Evolutionary conservation across 2,329 filamentous ascomycete genomes (phyloP).

Genomic region (Rutstroemia sp.): DNA sequence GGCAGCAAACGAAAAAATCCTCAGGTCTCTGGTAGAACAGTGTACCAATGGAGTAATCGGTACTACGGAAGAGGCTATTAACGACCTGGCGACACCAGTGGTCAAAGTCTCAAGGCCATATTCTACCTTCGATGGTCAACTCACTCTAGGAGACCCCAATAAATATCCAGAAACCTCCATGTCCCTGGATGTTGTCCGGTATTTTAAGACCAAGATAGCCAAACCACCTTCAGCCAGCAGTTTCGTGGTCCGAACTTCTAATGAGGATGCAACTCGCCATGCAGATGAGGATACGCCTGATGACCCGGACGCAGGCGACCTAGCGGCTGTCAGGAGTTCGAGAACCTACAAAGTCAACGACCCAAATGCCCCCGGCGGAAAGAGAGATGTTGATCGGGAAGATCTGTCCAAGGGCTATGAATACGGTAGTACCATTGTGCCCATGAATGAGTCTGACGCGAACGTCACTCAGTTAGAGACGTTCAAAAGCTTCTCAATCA

Average conservation of each 20-base stretch:
- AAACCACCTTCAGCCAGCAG: conserved; percentile 68
- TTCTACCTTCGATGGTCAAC: conserved; percentile 68
- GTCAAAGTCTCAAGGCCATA: conserved; percentile 71
- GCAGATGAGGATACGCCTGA: conserved; percentile 37
- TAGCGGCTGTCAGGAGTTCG: conserved; percentile 68
- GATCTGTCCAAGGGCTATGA: conserved; percentile 88
- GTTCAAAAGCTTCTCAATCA: conserved; percentile 63
- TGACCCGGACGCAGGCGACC: conserved; percentile 32
- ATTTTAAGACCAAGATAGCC: conserved; percentile 76
- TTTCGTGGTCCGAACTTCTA: conserved; percentile 49
- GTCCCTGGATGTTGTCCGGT: conserved; percentile 81
- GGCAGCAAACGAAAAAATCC: conserved; percentile 62
- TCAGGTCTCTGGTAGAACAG: conserved; percentile 57
- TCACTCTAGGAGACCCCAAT: conserved; percentile 73
- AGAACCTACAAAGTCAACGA: conserved; percentile 78
- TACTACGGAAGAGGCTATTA: conserved; percentile 80
- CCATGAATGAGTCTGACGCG: conserved; percentile 78
- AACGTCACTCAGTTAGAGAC: conserved; percentile 87
- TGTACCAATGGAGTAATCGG: conserved; percentile 66
- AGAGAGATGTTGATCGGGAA: conserved; percentile 73
- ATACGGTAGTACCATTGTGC: conserved; percentile 86
- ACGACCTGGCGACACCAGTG: conserved; percentile 68
- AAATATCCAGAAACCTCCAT: conserved; percentile 63
- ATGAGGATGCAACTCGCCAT: conserved; percentile 36
- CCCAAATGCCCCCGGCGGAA: conserved; percentile 65